Percentiles rank a stretch among this genome's conserved stretches.
phyloP scores from a whole-genome alignment of 2,329 filamentous ascomycete genomes.

The Periconia digitata region DNA sequence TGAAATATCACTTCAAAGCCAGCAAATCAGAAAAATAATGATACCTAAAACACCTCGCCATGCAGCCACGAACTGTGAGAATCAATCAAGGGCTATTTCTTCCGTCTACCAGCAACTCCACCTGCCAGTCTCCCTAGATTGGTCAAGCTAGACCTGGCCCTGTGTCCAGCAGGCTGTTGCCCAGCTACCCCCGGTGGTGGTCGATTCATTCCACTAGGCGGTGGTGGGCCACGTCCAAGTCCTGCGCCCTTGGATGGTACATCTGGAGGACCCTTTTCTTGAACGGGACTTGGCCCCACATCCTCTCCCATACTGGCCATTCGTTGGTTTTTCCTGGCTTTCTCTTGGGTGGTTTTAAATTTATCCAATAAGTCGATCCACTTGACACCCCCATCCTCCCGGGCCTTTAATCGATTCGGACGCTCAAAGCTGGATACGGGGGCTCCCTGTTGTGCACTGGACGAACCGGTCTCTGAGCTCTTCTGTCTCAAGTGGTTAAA shows the following conservation, averaged over 20 bases:
- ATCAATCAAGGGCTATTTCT: constrained; percentile 25
- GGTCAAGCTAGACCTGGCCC: constrained; percentile 45
- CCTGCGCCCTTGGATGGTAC: constrained; percentile 27
- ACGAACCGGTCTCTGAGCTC: constrained; percentile 43
- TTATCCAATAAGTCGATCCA: constrained; percentile 95
- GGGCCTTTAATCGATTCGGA: constrained; percentile 73
- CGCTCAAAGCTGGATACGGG: constrained; percentile 51
- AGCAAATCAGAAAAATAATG: background rate
- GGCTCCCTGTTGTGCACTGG: constrained; percentile 35
- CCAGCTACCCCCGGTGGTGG: constrained; percentile 19
- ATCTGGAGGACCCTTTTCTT: constrained; percentile 30
- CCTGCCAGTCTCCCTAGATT: constrained; percentile 50
- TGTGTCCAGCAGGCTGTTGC: constrained; percentile 30
- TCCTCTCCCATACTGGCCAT: constrained; percentile 45
- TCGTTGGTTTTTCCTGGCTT: constrained; percentile 70
- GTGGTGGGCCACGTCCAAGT: constrained; percentile 21
- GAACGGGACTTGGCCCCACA: constrained; percentile 20
- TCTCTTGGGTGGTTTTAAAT: constrained; percentile 88
- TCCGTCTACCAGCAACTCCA: constrained; percentile 40
- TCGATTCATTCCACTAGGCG: constrained; percentile 24
- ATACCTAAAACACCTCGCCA: constrained; percentile 20
- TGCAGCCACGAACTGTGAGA: constrained; percentile 16
- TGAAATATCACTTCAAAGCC: background rate
- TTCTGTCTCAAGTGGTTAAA: constrained; percentile 46
- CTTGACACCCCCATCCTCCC: constrained; percentile 81